Conservation (phyloP, 176 grass and related monocot species). For the Eleusine indica region DNA sequence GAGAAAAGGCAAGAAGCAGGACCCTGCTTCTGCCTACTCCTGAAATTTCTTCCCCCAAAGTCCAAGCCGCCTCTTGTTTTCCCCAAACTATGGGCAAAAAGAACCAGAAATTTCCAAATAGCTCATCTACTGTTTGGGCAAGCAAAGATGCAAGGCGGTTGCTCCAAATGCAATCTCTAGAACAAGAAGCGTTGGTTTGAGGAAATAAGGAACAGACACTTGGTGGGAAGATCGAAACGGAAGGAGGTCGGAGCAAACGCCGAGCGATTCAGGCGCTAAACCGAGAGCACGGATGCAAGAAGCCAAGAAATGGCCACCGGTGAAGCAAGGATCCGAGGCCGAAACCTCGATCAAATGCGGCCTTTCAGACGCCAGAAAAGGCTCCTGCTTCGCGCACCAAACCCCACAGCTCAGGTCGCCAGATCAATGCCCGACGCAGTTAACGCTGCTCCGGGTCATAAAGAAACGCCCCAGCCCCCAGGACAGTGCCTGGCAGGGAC, state of each 20-base stretch:
- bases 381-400: constrained; percentile 11
- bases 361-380: neutral
- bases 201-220: neutral
- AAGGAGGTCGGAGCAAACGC: neutral
- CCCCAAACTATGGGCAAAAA: constrained; percentile 8
- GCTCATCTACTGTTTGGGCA: neutral
- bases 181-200: constrained; percentile 1
- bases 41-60: neutral
- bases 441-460: constrained; percentile 32
- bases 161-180: constrained; percentile 16
- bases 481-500: constrained; percentile 21
- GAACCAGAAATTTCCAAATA: constrained; percentile 9
- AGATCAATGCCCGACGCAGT: constrained; percentile 48
- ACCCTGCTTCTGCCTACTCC: constrained; percentile 35
- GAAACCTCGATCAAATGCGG: constrained; percentile 14
- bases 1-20: constrained; percentile 15
- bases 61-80: constrained; percentile 7
- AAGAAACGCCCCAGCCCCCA: constrained; percentile 16
- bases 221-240: neutral
- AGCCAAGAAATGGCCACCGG: neutral
- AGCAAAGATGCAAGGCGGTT: neutral
- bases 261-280: constrained; percentile 1
- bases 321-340: neutral
- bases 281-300: constrained; percentile 7
- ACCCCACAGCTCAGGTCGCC: constrained; percentile 14